Evolutionary conservation across 805 yeast genomes (phyloP).

Genomic region (Wickerhamiella nectarea): DNA sequence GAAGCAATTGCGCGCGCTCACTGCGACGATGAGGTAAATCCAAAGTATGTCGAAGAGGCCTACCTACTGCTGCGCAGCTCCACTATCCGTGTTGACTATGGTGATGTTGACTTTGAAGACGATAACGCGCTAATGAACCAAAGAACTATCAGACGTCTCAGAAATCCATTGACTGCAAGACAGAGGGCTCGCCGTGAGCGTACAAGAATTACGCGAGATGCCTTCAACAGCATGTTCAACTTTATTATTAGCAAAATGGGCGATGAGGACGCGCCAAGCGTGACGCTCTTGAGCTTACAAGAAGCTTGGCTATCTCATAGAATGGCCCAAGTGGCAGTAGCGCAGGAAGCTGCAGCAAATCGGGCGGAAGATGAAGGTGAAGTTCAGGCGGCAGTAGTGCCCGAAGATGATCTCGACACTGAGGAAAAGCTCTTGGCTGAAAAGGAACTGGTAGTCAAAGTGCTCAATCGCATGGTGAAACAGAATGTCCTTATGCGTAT

Average conservation of each 20-base stretch:
- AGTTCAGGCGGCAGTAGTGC: slow-evolving; percentile 62
- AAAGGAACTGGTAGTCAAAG: slow-evolving; percentile 59
- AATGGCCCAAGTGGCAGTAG: neutral
- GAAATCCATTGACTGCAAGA: slow-evolving; percentile 9
- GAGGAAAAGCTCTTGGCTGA: slow-evolving; percentile 60
- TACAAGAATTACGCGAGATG: slow-evolving; percentile 63
- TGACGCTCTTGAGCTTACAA: slow-evolving; percentile 9
- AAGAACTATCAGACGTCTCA: slow-evolving; percentile 17
- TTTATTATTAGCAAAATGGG: slow-evolving; percentile 52
- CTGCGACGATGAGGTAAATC: slow-evolving; percentile 77
- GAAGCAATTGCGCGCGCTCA: slow-evolving; percentile 97
- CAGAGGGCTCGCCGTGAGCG: neutral
- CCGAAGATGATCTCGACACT: slow-evolving; percentile 54
- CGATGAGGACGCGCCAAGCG: slow-evolving; percentile 35
- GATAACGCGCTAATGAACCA: slow-evolving; percentile 25
- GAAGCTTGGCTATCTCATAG: neutral
- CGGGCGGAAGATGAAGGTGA: slow-evolving; percentile 28
- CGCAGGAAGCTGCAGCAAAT: slow-evolving; percentile 16
- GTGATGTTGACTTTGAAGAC: slow-evolving; percentile 76
- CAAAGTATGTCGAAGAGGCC: slow-evolving; percentile 83
- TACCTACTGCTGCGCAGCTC: slow-evolving; percentile 79
- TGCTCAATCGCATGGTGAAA: slow-evolving; percentile 66
- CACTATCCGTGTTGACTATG: slow-evolving; percentile 85
- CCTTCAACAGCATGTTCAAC: slow-evolving; percentile 74
- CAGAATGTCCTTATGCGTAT: slow-evolving; percentile 71